Evolutionary conservation across 1,139 yeast species (phyloP), one percentile per base, ranked within the genome.

Genomic region (Wickerhamiella infanticola): DNA sequence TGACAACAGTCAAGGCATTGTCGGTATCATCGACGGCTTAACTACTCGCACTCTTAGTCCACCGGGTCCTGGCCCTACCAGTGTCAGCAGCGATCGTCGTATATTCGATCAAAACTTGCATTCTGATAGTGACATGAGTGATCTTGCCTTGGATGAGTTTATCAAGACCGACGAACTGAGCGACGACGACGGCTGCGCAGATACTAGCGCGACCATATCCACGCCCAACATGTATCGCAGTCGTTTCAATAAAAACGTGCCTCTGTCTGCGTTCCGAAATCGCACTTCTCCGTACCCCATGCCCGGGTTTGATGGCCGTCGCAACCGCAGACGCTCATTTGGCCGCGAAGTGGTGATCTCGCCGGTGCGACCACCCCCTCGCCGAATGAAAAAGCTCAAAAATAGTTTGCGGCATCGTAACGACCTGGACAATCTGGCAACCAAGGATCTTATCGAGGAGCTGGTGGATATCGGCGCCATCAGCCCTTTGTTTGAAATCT

Each of bases 21-120:
- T 82, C 63, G 94, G 95, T 27, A 85, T 90, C 49, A 88, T 90
- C 55, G 97, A 90, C 61, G 97, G 98, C 4, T 70, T 84, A 35
- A 79, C 94, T 1, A 90, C 97, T 0, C 70, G 95, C 47, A 79
- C 94, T 2, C 68, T 86, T 63, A 71, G 63, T 68, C 79, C 56
- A 45, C 63, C 59, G 45, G 52, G 23, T 25, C 36, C 35, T 29
- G 29, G 44, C 33, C 11, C 40, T 7, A 29, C 33, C 9, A 7
- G 11, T 7, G 9, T 7, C 9, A 29, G 11, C 33, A 29, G 24
- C 35, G 31, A 42, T 9, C 37, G 35, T 5, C 39, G 40, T n/a
- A 39, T 38, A 25, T 36, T n/a, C n/a, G 40, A 38, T 18, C 27
- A 18, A 33, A 40, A 35, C n/a, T 33, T 41, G n/a, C 37, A 40